Evolutionary conservation across 441 rosid species (phyloP).

Genomic region (Breynia disticha): DNA sequence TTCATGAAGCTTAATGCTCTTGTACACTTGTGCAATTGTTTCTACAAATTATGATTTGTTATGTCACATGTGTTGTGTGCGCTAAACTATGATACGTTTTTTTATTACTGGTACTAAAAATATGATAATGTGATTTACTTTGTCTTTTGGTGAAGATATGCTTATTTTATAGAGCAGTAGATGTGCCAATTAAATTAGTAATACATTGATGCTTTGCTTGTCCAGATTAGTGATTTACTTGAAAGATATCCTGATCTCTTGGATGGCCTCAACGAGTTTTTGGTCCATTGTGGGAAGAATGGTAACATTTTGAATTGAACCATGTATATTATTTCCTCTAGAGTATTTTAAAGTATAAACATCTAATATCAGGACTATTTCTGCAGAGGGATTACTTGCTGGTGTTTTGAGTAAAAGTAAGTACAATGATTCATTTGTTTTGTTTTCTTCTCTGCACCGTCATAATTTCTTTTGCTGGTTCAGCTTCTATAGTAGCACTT

Average conservation of each 20-base stretch:
- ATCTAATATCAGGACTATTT: conserved; percentile 20
- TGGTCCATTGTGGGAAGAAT: conserved; percentile 75
- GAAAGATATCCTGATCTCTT: conserved; percentile 80
- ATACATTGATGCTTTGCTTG: conserved; percentile 19
- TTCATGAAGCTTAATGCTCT: too few species aligned
- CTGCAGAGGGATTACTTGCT: conserved; percentile 85
- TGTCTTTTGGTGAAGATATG: too few species aligned
- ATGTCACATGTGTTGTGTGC: too few species aligned
- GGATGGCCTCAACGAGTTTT: conserved; percentile 75
- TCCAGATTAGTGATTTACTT: conserved; percentile 67
- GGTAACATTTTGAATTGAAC: conserved; percentile 35
- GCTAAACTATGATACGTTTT: too few species aligned
- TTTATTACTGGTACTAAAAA: too few species aligned
- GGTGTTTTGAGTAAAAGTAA: conserved; percentile 83
- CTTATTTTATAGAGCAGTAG: too few species aligned
- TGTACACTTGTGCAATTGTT: too few species aligned
- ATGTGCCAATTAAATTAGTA: conserved; percentile 7
- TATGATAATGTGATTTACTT: too few species aligned
- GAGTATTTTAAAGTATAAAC: neutral
- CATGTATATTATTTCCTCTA: conserved; percentile 14
- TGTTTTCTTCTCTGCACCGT: conserved; percentile 12
- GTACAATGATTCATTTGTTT: conserved; percentile 23
- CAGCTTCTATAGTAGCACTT: neutral
- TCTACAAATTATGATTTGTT: too few species aligned
- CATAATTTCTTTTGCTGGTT: neutral